Percentiles rank a stretch among this genome's conserved stretches.
Evolutionary conservation across 2,329 filamentous ascomycete species (phyloP).

Genomic region (Fusarium falciforme): DNA sequence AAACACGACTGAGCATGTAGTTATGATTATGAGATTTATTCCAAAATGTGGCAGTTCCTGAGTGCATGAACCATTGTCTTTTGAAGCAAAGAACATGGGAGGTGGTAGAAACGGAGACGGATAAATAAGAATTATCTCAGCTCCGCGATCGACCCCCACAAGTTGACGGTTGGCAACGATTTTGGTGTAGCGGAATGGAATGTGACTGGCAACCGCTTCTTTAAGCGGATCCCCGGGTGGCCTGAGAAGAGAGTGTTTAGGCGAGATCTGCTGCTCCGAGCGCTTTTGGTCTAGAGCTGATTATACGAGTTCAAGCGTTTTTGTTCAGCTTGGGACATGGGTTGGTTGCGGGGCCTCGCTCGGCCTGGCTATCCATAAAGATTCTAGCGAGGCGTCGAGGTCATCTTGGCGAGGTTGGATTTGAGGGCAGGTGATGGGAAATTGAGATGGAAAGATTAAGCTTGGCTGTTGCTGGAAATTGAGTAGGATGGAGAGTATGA

Average conservation of each 20-base stretch:
- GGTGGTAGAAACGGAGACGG: not conserved
- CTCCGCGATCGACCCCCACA: not conserved
- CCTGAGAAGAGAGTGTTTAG: not conserved
- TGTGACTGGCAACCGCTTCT: not conserved
- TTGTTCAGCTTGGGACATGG: not conserved
- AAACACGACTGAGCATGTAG: not conserved
- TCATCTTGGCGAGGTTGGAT: not conserved
- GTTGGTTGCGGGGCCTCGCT: not conserved
- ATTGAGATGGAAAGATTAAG: not conserved
- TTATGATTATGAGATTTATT: slow-evolving; percentile 1
- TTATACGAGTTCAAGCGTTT: not conserved
- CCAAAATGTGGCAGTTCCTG: not conserved
- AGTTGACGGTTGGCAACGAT: not conserved
- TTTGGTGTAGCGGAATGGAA: not conserved
- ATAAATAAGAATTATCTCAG: not conserved
- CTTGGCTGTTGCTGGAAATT: not conserved
- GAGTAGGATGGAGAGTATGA: not conserved
- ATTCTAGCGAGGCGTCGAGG: not conserved
- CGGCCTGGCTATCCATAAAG: not conserved
- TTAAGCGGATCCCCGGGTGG: not conserved
- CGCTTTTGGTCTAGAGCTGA: not conserved
- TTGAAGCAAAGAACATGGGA: not conserved
- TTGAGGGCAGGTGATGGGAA: not conserved
- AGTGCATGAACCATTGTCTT: not conserved
- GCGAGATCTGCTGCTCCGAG: not conserved